These are phyloP conservation scores for Rhizophagus sp. DNA, from an alignment of 192 early-diverging fungal species.

Conservation along the genomic window DNA sequence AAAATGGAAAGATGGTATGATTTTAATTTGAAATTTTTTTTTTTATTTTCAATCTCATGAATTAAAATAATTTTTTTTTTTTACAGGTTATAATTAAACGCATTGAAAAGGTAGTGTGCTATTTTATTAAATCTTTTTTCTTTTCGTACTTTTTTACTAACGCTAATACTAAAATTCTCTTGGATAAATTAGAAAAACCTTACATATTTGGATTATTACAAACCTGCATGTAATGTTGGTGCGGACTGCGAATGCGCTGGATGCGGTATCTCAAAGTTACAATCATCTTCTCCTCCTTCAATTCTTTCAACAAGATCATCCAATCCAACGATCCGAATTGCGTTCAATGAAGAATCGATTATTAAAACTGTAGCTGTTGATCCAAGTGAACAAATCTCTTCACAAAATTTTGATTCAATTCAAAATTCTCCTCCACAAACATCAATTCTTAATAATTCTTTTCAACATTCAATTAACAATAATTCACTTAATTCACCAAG, in stretches of 20 bases:
- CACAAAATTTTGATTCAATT: too few species aligned
- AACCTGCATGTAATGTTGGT: neutral
- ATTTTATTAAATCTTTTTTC: neutral
- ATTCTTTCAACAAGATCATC: neutral
- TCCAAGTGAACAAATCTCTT: too few species aligned
- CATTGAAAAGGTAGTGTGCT: neutral
- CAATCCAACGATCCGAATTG: neutral
- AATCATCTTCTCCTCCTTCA: neutral
- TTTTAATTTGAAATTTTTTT: neutral
- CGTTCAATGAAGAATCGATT: too few species aligned
- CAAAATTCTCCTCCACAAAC: too few species aligned
- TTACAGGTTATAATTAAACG: neutral
- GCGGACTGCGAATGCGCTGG: neutral
- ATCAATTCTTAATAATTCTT: too few species aligned
- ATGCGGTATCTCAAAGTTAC: too few species aligned
- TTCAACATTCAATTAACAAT: too few species aligned
- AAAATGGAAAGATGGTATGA: neutral
- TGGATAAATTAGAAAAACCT: neutral
- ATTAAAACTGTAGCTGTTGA: too few species aligned
- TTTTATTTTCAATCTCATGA: neutral
- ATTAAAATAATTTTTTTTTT: neutral
- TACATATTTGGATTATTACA: neutral
- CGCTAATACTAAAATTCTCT: neutral
- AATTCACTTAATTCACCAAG: too few species aligned
- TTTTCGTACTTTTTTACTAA: neutral